A percentile compares a stretch with the other conserved stretches of the same genome.
Conservation (phyloP, 1,139 yeast species). For the Candida freyschussii region DNA sequence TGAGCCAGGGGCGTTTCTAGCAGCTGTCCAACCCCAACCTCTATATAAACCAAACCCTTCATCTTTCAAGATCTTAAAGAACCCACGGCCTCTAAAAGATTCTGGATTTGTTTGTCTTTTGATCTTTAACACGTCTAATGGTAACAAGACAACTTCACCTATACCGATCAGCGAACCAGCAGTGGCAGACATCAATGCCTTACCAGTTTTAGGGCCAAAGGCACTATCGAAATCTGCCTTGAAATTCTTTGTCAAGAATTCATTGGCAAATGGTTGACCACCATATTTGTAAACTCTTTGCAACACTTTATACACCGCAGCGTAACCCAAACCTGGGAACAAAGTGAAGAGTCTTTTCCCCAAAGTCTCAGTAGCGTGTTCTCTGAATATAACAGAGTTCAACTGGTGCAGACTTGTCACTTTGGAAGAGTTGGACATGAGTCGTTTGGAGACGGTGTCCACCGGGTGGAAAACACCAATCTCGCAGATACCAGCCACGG, state of each 20-base stretch:
- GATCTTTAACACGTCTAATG: constrained; percentile 93
- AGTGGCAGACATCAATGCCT: constrained; percentile 92
- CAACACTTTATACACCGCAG: constrained; percentile 93
- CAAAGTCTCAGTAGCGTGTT: constrained; percentile 68
- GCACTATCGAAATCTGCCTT: constrained; percentile 61
- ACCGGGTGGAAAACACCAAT: constrained; percentile 98
- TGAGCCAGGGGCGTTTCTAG: constrained; percentile 98
- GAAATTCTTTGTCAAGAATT: constrained; percentile 75
- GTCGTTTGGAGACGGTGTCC: constrained; percentile 94
- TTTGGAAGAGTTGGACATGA: constrained; percentile 89
- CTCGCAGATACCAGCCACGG: constrained; percentile 96
- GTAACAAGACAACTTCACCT: constrained; percentile 94
- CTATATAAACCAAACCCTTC: constrained; percentile 93
- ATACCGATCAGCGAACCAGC: constrained; percentile 97
- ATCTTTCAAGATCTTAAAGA: constrained; percentile 74
- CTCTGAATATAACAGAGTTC: constrained; percentile 82
- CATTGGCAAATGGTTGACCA: constrained; percentile 98
- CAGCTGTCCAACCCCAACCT: constrained; percentile 99
- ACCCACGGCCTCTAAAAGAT: constrained; percentile 96
- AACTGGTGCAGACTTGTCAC: constrained; percentile 61
- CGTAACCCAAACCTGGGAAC: constrained; percentile 97
- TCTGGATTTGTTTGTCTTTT: constrained; percentile 99
- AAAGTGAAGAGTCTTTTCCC: constrained; percentile 72
- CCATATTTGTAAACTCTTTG: constrained; percentile 99
- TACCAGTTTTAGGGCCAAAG: constrained; percentile 93